Conservation (phyloP, 2,329 filamentous ascomycete genomes). For the Cryoendolithus antarcticus region DNA sequence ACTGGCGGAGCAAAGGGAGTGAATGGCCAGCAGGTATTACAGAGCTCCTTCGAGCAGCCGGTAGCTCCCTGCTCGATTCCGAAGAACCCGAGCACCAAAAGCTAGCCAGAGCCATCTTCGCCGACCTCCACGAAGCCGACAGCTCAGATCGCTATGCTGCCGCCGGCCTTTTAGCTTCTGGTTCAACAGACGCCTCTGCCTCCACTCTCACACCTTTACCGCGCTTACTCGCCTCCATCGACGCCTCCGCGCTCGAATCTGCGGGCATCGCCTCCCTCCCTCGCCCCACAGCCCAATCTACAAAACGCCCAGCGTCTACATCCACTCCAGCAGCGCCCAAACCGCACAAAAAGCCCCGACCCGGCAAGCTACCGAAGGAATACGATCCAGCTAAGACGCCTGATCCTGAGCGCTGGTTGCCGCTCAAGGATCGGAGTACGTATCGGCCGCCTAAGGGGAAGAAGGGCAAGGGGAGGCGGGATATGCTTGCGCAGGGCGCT, state of each 20-base stretch:
- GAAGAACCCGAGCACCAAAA: slow-evolving; percentile 54
- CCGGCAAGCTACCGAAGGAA: slow-evolving; percentile 56
- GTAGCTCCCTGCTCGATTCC: slow-evolving; percentile 69
- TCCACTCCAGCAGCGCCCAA: slow-evolving; percentile 25
- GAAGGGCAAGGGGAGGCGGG: slow-evolving; percentile 61
- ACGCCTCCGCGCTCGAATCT: slow-evolving; percentile 50
- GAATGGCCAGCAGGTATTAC: slow-evolving; percentile 29
- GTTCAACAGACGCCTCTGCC: slow-evolving; percentile 31
- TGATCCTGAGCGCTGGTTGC: slow-evolving; percentile 88
- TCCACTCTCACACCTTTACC: slow-evolving; percentile 50
- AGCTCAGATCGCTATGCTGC: slow-evolving; percentile 56
- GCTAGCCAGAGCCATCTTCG: slow-evolving; percentile 65
- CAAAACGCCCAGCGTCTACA: slow-evolving; percentile 40
- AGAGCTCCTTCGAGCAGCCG: slow-evolving; percentile 69
- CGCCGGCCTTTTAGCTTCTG: slow-evolving; percentile 66
- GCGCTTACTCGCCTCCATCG: slow-evolving; percentile 47
- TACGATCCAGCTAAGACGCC: slow-evolving; percentile 66
- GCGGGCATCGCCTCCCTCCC: slow-evolving; percentile 46
- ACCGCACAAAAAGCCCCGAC: slow-evolving; percentile 47
- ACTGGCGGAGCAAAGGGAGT: slow-evolving; percentile 61
- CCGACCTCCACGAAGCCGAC: slow-evolving; percentile 53
- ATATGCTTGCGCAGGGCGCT: slow-evolving; percentile 73
- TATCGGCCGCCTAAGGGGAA: slow-evolving; percentile 71
- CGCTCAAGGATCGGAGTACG: slow-evolving; percentile 73
- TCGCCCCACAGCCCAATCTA: slow-evolving; percentile 17